Percentiles rank a stretch among this genome's conserved stretches.
These are phyloP conservation scores for Aspergillus ellipticus DNA, from an alignment of 495 filamentous ascomycete genomes.

Conservation along the genomic window DNA sequence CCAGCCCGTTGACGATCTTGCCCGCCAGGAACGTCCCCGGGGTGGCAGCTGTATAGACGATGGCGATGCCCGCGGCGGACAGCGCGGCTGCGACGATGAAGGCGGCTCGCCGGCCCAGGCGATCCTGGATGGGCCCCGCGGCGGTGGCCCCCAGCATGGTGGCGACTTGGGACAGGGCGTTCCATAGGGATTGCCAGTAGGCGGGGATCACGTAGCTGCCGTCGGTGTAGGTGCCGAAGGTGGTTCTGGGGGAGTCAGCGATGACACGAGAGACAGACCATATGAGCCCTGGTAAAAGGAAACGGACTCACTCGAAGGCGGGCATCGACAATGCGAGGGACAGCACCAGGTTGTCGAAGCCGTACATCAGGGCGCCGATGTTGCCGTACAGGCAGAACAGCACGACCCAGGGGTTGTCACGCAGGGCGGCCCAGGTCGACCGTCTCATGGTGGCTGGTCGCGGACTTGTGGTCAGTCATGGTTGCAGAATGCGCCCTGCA, in stretches of 20 bases:
- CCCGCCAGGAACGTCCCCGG: slow-evolving; percentile 23
- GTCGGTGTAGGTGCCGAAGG: slow-evolving; percentile 10
- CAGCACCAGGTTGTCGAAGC: slow-evolving; percentile 27
- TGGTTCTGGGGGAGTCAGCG: slow-evolving; percentile 3
- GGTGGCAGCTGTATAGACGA: slow-evolving; percentile 15
- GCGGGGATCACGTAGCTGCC: slow-evolving; percentile 21
- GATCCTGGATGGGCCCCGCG: slow-evolving; percentile 21
- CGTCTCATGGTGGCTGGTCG: not conserved
- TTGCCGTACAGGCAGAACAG: slow-evolving; percentile 19
- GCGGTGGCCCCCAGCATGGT: slow-evolving; percentile 21
- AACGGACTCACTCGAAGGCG: slow-evolving; percentile 21
- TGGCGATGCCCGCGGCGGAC: slow-evolving; percentile 19
- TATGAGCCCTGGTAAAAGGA: too few species aligned
- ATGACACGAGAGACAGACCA: not conserved
- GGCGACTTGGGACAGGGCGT: slow-evolving; percentile 23
- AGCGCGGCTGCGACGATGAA: slow-evolving; percentile 18
- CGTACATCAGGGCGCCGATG: slow-evolving; percentile 23
- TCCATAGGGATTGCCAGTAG: slow-evolving; percentile 29
- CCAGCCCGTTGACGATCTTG: slow-evolving; percentile 23
- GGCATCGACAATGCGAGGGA: slow-evolving; percentile 24
- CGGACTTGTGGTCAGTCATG: not conserved
- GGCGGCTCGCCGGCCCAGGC: slow-evolving; percentile 17
- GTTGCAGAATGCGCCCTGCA: not conserved
- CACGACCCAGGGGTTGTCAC: slow-evolving; percentile 13
- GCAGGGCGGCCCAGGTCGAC: not conserved